Evolutionary conservation across 768 basidiomycete species (phyloP).

Genomic region (Leccinellum rugosiceps): DNA sequence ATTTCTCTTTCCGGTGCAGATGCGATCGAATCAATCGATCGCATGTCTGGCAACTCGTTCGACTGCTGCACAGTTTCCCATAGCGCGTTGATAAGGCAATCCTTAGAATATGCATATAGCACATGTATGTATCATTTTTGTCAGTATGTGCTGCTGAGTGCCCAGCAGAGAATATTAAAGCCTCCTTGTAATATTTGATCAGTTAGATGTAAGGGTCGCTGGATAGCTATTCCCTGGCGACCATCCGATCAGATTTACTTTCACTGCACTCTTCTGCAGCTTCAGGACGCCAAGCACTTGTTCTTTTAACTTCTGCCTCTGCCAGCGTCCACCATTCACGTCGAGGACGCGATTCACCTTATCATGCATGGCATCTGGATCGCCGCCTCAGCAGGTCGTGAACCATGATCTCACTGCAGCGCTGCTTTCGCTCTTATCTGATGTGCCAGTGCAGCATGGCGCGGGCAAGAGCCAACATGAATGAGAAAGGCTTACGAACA

Average conservation of each 20-base stretch:
- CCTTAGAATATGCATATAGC: too few relatives aligned
- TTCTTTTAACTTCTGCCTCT: too few relatives aligned
- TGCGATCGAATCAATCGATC: too few relatives aligned
- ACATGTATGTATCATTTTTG: too few relatives aligned
- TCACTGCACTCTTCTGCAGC: constrained; percentile 23
- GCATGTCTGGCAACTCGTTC: too few relatives aligned
- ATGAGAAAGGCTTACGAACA: constrained; percentile 25
- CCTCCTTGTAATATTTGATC: too few relatives aligned
- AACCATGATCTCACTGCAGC: constrained; percentile 26
- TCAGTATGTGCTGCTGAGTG: too few relatives aligned
- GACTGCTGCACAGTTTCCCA: too few relatives aligned
- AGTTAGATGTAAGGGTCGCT: neutral
- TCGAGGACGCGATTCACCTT: constrained; percentile 38
- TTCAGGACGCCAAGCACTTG: too few relatives aligned
- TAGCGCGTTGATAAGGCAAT: too few relatives aligned
- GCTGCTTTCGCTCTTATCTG: constrained; percentile 39
- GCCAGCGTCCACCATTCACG: constrained; percentile 22
- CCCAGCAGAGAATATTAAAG: too few relatives aligned
- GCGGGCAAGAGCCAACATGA: constrained; percentile 26
- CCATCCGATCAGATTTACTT: constrained; percentile 48
- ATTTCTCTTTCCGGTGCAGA: too few relatives aligned
- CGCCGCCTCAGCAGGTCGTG: constrained; percentile 11
- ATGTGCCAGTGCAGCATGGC: constrained; percentile 37
- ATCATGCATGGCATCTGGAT: constrained; percentile 39
- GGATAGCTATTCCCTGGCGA: constrained; percentile 17